phyloP scores from a whole-genome alignment of 139 green algal species.

The Asterochloris erici region DNA sequence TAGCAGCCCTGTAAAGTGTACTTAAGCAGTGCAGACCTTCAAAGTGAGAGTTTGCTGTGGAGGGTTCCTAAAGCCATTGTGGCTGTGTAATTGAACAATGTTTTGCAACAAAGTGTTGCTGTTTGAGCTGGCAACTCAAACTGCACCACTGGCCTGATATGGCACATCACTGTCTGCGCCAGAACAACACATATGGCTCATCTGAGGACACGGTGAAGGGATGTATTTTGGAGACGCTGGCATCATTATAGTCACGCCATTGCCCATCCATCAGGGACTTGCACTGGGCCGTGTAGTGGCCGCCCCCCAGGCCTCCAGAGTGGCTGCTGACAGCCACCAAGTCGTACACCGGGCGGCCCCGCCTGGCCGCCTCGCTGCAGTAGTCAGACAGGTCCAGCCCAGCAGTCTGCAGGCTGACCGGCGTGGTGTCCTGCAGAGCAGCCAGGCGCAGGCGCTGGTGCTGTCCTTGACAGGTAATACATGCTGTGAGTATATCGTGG shows the following conservation, averaged over 20 bases:
- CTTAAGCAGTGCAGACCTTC: too few relatives aligned
- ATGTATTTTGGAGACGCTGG: constrained; percentile 12
- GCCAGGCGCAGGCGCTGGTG: not conserved
- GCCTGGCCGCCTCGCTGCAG: constrained; percentile 33
- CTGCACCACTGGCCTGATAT: not conserved
- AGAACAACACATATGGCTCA: not conserved
- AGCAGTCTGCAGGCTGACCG: constrained; percentile 39
- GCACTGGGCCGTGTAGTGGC: constrained; percentile 64
- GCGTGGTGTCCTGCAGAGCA: constrained; percentile 40
- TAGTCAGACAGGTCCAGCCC: constrained; percentile 54
- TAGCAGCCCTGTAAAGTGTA: too few relatives aligned
- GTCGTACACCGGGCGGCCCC: constrained; percentile 33
- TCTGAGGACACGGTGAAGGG: not conserved
- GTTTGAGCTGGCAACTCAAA: not conserved
- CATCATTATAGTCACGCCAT: constrained; percentile 66
- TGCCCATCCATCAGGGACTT: constrained; percentile 22
- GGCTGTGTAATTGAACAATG: not conserved
- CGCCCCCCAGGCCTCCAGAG: constrained; percentile 55
- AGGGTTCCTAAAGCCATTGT: too few relatives aligned
- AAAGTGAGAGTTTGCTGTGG: too few relatives aligned
- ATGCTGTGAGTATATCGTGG: not conserved
- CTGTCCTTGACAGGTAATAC: not conserved
- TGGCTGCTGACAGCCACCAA: constrained; percentile 56
- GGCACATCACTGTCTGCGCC: not conserved
- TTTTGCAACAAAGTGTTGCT: not conserved